Percentiles rank a stretch among this genome's conserved stretches.
Evolutionary conservation across 208 protist genomes (phyloP).

Genomic region (Trypanosoma vivax): DNA sequence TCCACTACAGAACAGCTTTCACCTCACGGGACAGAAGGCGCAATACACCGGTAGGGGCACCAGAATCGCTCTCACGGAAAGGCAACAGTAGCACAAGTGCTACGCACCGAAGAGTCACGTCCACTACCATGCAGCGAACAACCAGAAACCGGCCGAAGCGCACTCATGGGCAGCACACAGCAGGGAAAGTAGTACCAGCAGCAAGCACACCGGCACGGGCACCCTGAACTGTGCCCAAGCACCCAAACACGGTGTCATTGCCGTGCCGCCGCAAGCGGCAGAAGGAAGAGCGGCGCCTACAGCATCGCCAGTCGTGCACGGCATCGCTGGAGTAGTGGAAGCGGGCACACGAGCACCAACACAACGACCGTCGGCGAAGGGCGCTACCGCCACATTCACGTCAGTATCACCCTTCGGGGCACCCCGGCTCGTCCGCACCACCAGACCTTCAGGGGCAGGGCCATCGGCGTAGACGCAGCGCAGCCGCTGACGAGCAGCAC

Average conservation of each 20-base stretch:
- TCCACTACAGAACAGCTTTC: too few species aligned
- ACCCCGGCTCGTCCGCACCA: conserved; percentile 17
- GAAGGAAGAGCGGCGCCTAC: not conserved
- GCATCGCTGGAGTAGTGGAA: not conserved
- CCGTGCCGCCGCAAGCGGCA: not conserved
- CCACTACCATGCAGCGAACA: conserved; percentile 31
- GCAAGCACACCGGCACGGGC: conserved; percentile 25
- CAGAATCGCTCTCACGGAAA: too few species aligned
- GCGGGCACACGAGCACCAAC: not conserved
- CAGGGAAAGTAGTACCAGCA: conserved; percentile 47
- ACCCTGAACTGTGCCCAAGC: conserved; percentile 41
- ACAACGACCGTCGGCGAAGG: not conserved
- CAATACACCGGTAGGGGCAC: too few species aligned
- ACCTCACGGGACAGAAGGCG: too few species aligned
- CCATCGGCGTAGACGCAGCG: conserved; percentile 44
- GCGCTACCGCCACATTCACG: not conserved
- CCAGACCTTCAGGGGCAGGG: conserved; percentile 37
- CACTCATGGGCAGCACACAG: conserved; percentile 60
- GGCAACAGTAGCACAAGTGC: too few species aligned
- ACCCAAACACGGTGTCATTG: conserved; percentile 12
- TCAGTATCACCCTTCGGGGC: not conserved
- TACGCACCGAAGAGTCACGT: too few species aligned
- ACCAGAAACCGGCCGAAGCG: conserved; percentile 38
- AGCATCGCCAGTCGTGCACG: not conserved
- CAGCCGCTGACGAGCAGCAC: conserved; percentile 23